These are phyloP conservation scores for Phyllosticta citrichinensis DNA, from an alignment of 2,329 filamentous ascomycete genomes.

Conservation along the genomic window DNA sequence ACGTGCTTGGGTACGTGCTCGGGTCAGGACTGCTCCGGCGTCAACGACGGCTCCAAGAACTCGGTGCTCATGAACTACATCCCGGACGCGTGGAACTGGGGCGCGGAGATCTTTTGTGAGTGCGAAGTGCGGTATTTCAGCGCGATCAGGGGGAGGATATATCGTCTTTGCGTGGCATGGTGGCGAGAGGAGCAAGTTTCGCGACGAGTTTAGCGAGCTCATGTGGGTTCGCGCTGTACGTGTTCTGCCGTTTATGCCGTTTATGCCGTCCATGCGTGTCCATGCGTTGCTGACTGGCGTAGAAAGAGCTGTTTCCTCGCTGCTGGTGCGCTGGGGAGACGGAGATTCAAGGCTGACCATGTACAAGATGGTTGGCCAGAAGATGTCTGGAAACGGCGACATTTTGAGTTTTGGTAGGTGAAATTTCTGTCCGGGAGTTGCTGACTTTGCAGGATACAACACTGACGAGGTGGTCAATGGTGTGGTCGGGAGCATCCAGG, in stretches of 20 bases:
- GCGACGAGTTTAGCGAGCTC: slow-evolving; percentile 46
- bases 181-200: slow-evolving; percentile 46
- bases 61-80: slow-evolving; percentile 58
- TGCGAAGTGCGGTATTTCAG: slow-evolving; percentile 55
- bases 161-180: slow-evolving; percentile 56
- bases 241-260: too few species aligned
- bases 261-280: too few species aligned
- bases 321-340: slow-evolving; percentile 54
- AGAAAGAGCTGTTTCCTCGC: slow-evolving; percentile 55
- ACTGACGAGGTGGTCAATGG: slow-evolving; percentile 47
- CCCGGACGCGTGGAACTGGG: slow-evolving; percentile 62
- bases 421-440: too few species aligned
- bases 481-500: slow-evolving; percentile 40
- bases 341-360: slow-evolving; percentile 44
- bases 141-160: slow-evolving; percentile 47
- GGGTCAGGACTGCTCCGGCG: slow-evolving; percentile 53
- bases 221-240: slow-evolving; percentile 54
- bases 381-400: slow-evolving; percentile 55
- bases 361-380: slow-evolving; percentile 40
- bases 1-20: slow-evolving; percentile 49
- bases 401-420: slow-evolving; percentile 47
- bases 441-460: slow-evolving; percentile 39
- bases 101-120: slow-evolving; percentile 60
- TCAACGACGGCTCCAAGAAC: slow-evolving; percentile 60
- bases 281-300: neutral